A percentile compares a stretch with the other conserved stretches of the same genome.
Evolutionary conservation across 2,329 filamentous ascomycete species (phyloP).

Genomic region (Colletotrichum cereale): DNA sequence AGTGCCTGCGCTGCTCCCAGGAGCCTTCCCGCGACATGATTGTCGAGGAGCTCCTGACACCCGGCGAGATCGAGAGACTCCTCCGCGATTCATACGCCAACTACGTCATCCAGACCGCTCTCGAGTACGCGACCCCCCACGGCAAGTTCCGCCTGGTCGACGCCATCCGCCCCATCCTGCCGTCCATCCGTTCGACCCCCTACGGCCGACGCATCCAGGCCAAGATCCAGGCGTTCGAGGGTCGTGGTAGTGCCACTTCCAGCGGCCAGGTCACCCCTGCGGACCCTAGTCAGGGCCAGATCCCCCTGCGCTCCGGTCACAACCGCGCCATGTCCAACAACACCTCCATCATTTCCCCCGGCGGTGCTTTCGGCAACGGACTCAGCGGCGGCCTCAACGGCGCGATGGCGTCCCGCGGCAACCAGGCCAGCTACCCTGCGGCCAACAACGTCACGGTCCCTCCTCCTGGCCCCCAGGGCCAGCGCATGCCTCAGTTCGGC

Average conservation of each 20-base stretch:
- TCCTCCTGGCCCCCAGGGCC: constrained; percentile 41
- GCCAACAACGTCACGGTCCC: constrained; percentile 50
- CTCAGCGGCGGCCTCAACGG: constrained; percentile 46
- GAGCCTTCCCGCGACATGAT: constrained; percentile 81
- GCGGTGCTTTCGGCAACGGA: constrained; percentile 45
- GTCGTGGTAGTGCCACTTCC: constrained; percentile 55
- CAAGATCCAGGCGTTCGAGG: constrained; percentile 80
- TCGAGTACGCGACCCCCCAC: constrained; percentile 83
- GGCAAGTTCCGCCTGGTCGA: constrained; percentile 85
- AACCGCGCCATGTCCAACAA: constrained; percentile 58
- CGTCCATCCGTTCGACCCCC: constrained; percentile 87
- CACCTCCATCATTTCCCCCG: constrained; percentile 51
- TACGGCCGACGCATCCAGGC: constrained; percentile 94
- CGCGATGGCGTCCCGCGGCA: constrained; percentile 48
- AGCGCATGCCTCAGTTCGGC: constrained; percentile 32
- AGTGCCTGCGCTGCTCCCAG: constrained; percentile 88
- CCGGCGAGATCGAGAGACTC: constrained; percentile 86
- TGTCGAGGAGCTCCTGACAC: constrained; percentile 82
- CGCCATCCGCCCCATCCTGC: constrained; percentile 85
- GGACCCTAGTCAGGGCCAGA: constrained; percentile 67
- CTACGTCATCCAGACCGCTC: constrained; percentile 96
- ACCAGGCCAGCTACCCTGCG: constrained; percentile 51
- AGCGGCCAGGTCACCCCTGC: constrained; percentile 66
- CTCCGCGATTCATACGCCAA: constrained; percentile 95
- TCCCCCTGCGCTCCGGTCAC: constrained; percentile 60